phyloP scores from a whole-genome alignment of 2,329 filamentous ascomycete genomes.

The Sporothrix sp. region DNA sequence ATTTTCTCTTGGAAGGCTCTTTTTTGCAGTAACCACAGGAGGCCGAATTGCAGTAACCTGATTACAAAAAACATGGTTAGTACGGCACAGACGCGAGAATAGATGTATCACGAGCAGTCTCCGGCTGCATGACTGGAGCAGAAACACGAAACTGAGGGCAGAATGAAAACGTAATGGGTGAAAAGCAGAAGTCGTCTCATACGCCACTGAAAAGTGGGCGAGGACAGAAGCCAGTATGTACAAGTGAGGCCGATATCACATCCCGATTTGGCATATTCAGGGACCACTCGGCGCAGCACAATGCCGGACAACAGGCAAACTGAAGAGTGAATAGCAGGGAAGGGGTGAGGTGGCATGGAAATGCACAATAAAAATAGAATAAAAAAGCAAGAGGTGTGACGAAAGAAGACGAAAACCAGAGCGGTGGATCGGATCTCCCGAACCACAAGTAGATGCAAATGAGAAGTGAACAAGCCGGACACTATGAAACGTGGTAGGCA shows the following conservation, averaged over 20 bases:
- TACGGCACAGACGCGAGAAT: not conserved
- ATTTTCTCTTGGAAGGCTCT: not conserved
- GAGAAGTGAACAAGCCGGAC: conserved; percentile 3
- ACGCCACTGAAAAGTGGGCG: not conserved
- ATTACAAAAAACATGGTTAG: not conserved
- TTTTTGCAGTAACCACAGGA: conserved; percentile 16
- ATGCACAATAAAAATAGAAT: not conserved
- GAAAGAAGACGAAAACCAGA: not conserved
- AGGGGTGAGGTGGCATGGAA: not conserved
- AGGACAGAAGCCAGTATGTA: not conserved
- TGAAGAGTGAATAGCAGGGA: not conserved
- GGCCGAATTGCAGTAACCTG: conserved; percentile 14
- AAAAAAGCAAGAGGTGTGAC: not conserved
- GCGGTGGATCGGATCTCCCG: conserved; percentile 9
- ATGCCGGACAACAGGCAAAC: not conserved
- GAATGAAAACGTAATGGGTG: conserved; percentile 1
- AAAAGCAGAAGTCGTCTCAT: not conserved
- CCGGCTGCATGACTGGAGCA: not conserved
- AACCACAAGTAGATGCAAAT: not conserved
- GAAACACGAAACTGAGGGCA: not conserved
- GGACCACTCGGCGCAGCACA: not conserved
- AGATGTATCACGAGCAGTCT: not conserved
- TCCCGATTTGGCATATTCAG: not conserved
- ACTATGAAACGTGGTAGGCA: too few species aligned
- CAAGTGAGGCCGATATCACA: not conserved